phyloP scores from a whole-genome alignment of 2,329 filamentous ascomycete genomes.

The Neofusicoccum sp. region DNA sequence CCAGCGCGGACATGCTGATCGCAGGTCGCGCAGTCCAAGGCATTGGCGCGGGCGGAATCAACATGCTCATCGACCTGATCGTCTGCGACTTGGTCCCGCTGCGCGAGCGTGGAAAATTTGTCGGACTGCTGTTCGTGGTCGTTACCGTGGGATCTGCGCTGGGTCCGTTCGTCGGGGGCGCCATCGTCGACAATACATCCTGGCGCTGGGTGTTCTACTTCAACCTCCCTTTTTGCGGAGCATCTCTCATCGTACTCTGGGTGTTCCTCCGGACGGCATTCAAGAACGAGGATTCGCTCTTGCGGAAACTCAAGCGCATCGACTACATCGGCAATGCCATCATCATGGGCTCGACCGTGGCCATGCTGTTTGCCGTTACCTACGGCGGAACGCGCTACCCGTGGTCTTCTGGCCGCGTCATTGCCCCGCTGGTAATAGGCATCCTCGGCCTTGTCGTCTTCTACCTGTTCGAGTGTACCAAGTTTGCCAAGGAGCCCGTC shows the following conservation, averaged over 20 bases:
- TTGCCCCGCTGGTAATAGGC: constrained; percentile 51
- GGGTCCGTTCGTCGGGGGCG: constrained; percentile 35
- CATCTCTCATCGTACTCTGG: constrained; percentile 32
- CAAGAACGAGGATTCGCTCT: constrained; percentile 24
- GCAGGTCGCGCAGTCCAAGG: no score
- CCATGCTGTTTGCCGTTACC: constrained; percentile 49
- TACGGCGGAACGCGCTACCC: constrained; percentile 47
- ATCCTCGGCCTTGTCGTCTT: constrained; percentile 43
- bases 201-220: constrained; percentile 55
- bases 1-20: no score
- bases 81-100: constrained; percentile 55
- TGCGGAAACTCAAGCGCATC: constrained; percentile 28
- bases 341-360: constrained; percentile 43
- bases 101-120: constrained; percentile 46
- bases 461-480: constrained; percentile 43
- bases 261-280: constrained; percentile 45
- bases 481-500: constrained; percentile 33
- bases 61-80: constrained; percentile 52
- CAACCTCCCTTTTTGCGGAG: constrained; percentile 37
- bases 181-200: constrained; percentile 34
- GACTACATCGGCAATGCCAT: constrained; percentile 51
- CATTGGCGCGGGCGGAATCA: constrained; percentile 29
- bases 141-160: constrained; percentile 32
- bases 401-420: constrained; percentile 45
- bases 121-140: constrained; percentile 30